Evolutionary conservation across 257 asterid species (phyloP).

Genomic region (Ehretia macrophylla): DNA sequence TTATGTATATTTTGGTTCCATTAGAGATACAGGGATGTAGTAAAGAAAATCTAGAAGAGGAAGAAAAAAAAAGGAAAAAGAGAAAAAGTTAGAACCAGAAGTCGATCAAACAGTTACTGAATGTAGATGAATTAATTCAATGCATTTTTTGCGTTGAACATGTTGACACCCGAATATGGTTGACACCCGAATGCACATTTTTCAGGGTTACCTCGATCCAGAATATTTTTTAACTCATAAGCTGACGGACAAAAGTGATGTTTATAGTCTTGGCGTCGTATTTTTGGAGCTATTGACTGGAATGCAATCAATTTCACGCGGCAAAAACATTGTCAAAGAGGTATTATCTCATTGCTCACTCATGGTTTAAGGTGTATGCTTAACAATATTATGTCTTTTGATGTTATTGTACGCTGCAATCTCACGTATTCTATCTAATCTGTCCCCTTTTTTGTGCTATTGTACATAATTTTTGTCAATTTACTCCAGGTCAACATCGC

Average conservation of each 20-base stretch:
- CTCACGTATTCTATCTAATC: neutral
- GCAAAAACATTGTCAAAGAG: constrained; percentile 98
- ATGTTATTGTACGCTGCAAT: neutral
- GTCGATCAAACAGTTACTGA: too few species aligned
- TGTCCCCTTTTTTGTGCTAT: neutral
- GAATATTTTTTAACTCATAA: constrained; percentile 91
- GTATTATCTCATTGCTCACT: constrained; percentile 27
- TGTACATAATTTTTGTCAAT: neutral
- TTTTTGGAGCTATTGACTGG: constrained; percentile 88
- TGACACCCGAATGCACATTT: neutral
- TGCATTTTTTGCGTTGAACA: too few species aligned
- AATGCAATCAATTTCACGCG: constrained; percentile 91
- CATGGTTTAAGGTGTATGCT: too few species aligned
- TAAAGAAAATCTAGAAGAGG: too few species aligned
- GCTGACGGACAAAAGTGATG: constrained; percentile 95
- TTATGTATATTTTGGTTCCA: too few species aligned
- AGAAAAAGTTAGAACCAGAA: too few species aligned
- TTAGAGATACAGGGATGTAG: too few species aligned
- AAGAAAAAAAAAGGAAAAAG: too few species aligned
- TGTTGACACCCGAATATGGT: too few species aligned
- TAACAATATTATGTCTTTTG: too few species aligned
- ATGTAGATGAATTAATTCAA: too few species aligned
- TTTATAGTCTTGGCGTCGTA: constrained; percentile 94
- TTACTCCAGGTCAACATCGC: constrained; percentile 67
- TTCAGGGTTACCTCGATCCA: constrained; percentile 97